Percentiles rank a stretch among this genome's conserved stretches.
Conservation (phyloP, 495 filamentous ascomycete species). For the Aspergillus sclerotioniger region DNA sequence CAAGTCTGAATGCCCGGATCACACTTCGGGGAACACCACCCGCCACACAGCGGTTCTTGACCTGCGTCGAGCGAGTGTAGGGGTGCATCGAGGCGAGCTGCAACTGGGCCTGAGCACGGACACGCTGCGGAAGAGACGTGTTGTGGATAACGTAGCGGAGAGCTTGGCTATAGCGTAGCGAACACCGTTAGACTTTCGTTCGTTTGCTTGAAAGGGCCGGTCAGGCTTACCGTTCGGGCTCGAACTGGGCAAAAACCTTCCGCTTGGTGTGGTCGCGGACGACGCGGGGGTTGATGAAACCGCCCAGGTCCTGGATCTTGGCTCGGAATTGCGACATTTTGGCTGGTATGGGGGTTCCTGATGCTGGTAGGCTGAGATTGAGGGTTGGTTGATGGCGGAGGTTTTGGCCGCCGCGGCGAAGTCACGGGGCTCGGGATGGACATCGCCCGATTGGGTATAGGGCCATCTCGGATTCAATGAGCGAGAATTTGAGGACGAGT, state of each 20-base stretch:
- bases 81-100: conserved; percentile 90
- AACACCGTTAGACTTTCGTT: conserved; percentile 5
- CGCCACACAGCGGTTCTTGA: conserved; percentile 86
- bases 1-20: conserved; percentile 84
- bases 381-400: background rate
- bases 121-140: conserved; percentile 75
- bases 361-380: background rate
- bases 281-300: conserved; percentile 76
- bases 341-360: background rate
- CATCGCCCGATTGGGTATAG: conserved; percentile 34
- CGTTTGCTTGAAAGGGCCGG: background rate
- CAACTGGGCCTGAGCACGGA: conserved; percentile 85
- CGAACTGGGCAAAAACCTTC: conserved; percentile 80
- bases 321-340: conserved; percentile 78
- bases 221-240: conserved; percentile 71
- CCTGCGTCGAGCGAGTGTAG: conserved; percentile 90
- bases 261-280: conserved; percentile 95
- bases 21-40: conserved; percentile 85
- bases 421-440: conserved; percentile 8
- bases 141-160: conserved; percentile 94
- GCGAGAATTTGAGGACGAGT: background rate
- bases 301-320: conserved; percentile 82
- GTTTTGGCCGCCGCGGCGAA: background rate
- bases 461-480: conserved; percentile 10
- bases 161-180: conserved; percentile 67